Percentiles rank a stretch among this genome's conserved stretches.
phyloP scores from a whole-genome alignment of 2,329 filamentous ascomycete species.

The Fusarium sambucinum region DNA sequence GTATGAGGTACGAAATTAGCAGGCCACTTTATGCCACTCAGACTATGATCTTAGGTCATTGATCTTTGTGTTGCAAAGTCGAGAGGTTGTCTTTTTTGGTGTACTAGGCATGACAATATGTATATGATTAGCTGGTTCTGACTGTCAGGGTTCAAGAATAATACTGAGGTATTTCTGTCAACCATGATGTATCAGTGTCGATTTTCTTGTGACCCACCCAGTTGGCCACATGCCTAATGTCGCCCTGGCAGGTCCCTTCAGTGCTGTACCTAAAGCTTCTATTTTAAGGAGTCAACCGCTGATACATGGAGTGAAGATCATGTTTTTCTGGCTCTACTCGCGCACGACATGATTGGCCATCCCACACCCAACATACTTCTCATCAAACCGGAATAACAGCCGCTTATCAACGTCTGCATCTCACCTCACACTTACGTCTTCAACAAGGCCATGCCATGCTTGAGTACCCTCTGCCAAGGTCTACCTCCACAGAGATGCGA shows the following conservation, averaged over 20 bases:
- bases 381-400: constrained; percentile 22
- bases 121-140: not conserved
- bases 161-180: not conserved
- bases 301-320: constrained; percentile 9
- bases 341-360: constrained; percentile 13
- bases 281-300: not conserved
- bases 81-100: too few relatives aligned
- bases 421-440: constrained; percentile 10
- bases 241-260: constrained; percentile 26
- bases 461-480: constrained; percentile 22
- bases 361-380: constrained; percentile 6
- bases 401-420: constrained; percentile 25
- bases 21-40: too few relatives aligned
- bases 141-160: too few relatives aligned
- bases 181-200: not conserved
- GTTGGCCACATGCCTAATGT: constrained; percentile 38
- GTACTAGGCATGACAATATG: too few relatives aligned
- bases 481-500: constrained; percentile 24
- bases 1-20: too few relatives aligned
- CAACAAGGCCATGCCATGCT: constrained; percentile 13
- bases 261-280: not conserved
- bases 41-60: too few relatives aligned
- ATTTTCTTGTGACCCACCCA: not conserved
- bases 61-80: too few relatives aligned
- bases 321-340: not conserved